Base-by-base conservation (phyloP, 1,284 basidiomycete genomes). In the Cryptococcus jaspeensis region DNA sequence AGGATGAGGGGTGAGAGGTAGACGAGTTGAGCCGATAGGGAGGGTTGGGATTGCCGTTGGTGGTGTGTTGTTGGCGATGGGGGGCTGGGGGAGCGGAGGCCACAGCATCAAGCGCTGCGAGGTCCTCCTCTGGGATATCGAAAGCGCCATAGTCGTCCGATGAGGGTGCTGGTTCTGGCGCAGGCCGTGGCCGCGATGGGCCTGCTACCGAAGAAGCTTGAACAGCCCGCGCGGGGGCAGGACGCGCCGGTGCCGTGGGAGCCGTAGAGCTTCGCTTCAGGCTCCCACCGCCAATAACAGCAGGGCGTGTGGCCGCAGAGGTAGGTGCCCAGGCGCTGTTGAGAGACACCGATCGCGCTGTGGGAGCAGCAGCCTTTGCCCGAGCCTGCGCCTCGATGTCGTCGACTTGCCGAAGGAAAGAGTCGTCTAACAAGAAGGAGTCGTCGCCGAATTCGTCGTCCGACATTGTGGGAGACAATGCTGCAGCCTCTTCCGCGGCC, bases 371-470 rank as follows among this genome's bases (percentile, higher is more conserved):
- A 16, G 6, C 20, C 15, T 3, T 15, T 4, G 39, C 8, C 13
- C 18, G n/a, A n/a, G 65, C 69, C 36, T 59, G 54, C 1, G 69
- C 65, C 7, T 61, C 60, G 22, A 76, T 67, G 23, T 56, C 58
- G 48, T 77, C 75, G 28, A 77, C 64, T 51, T 72, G 61, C 1
- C 53, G 56, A 25, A 76, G 57, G 60, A 73, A 73, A 0, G 68
- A 69, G 40, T 70, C 74, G 59, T 77, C 72, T 48, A 71, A 58
- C n/a, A 59, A 53, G 55, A 75, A 70, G 23, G 60, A 53, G 56
- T 70, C 69, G 48, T 71, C 67, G 52, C 64, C 67, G 48, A 70
- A 69, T 36, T 68, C 66, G 53, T 67, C 62, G 61, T 73, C 71
- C 37, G 71, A 71, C 70, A 74, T 74, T 25, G 49, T 39, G 22